Evolutionary conservation across 2,329 filamentous ascomycete species (phyloP).

Genomic region (Hymenoscyphus scutula): DNA sequence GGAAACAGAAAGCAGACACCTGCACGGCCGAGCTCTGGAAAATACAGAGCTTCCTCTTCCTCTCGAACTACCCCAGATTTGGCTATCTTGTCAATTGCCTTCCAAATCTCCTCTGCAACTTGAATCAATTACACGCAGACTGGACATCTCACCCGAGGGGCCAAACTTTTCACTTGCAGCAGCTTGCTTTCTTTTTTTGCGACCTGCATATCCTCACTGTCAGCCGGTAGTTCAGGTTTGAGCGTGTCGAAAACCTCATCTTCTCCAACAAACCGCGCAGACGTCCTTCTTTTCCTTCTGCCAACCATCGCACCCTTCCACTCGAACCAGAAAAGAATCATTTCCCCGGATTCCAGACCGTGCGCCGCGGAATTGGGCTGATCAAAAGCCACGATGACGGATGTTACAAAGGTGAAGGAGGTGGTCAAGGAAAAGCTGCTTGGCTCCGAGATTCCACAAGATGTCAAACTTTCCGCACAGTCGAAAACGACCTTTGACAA

Average conservation of each 20-base stretch:
- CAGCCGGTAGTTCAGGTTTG: background rate
- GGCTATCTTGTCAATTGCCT: background rate
- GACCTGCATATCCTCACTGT: background rate
- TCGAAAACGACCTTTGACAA: constrained; percentile 73
- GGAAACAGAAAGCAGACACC: background rate
- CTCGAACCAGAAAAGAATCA: background rate
- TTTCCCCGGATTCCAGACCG: background rate
- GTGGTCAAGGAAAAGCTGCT: constrained; percentile 78
- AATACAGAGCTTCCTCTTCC: background rate
- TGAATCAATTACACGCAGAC: too few species aligned
- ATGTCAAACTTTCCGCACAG: constrained; percentile 67
- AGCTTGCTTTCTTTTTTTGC: background rate
- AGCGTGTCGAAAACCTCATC: constrained; percentile 1
- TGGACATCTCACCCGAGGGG: too few species aligned
- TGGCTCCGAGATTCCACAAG: constrained; percentile 50
- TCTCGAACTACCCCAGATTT: background rate
- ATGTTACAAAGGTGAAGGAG: constrained; percentile 43
- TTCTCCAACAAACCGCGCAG: constrained; percentile 10
- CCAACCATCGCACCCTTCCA: background rate
- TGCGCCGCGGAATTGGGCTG: background rate
- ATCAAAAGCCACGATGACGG: constrained; percentile 29
- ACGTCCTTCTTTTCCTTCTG: background rate
- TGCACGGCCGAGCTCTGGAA: background rate
- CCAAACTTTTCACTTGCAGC: too few species aligned
- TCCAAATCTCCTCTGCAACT: too few species aligned